These are phyloP conservation scores for Ajuga chamaepitys DNA, from an alignment of 257 asterid species.

Conservation along the genomic window DNA sequence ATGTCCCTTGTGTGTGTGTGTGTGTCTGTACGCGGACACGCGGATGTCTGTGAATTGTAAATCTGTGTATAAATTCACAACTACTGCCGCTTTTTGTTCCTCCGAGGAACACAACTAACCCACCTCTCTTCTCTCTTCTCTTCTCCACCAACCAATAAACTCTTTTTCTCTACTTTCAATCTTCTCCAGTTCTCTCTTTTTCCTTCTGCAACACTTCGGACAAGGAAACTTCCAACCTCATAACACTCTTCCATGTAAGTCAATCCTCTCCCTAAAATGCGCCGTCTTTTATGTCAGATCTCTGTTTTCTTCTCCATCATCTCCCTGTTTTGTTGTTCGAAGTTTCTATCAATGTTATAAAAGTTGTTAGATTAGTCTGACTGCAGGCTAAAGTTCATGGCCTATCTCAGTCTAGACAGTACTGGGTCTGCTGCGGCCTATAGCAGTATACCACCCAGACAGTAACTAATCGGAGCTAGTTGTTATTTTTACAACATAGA, in stretches of 20 bases:
- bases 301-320: too few species aligned
- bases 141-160: constrained; percentile 6
- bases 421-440: too few species aligned
- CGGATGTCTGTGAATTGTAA: neutral
- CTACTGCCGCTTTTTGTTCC: constrained; percentile 16
- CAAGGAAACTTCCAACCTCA: neutral
- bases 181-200: constrained; percentile 7
- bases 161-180: neutral
- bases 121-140: neutral
- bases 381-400: too few species aligned
- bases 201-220: neutral
- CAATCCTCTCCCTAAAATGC: neutral
- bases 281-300: neutral
- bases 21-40: too few species aligned
- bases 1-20: constrained; percentile 15
- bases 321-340: too few species aligned
- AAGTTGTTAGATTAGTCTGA: too few species aligned
- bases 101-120: constrained; percentile 13
- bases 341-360: too few species aligned
- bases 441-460: too few species aligned
- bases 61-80: constrained; percentile 1
- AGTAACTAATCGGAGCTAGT: too few species aligned
- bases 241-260: neutral
- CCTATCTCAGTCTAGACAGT: too few species aligned
- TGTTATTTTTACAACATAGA: too few species aligned